Conservation (phyloP, 352 stramenopile species). For the Globisporangium mamillatum region DNA sequence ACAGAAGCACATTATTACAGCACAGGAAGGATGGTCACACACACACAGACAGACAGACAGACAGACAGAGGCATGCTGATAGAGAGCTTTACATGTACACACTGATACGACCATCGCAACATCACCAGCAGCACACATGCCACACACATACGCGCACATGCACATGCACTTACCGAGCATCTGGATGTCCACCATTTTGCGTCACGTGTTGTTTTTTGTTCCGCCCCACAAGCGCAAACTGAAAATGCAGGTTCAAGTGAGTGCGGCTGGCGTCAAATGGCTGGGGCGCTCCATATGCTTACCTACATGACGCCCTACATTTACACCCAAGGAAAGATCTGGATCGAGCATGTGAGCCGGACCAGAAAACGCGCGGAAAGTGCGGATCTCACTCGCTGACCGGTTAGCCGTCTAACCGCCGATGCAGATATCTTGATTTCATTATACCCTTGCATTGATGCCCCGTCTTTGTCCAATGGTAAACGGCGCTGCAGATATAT, state of each 20-base stretch:
- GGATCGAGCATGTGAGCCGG: not conserved
- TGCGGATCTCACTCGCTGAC: not conserved
- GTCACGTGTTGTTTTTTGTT: slow-evolving; percentile 1
- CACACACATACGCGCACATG: not conserved
- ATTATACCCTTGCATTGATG: not conserved
- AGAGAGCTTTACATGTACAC: not conserved
- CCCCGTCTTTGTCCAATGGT: no score
- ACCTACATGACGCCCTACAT: not conserved
- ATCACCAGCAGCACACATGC: not conserved
- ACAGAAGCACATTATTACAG: not conserved
- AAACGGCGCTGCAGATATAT: no score
- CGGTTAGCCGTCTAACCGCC: not conserved
- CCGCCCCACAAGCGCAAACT: not conserved
- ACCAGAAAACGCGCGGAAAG: slow-evolving; percentile 9
- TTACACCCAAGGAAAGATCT: not conserved
- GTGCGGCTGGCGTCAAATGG: not conserved
- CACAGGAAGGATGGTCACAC: not conserved
- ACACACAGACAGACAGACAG: not conserved
- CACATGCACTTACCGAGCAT: slow-evolving; percentile 22
- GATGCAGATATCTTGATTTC: not conserved
- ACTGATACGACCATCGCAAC: not conserved
- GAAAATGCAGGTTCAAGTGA: not conserved
- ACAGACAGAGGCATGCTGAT: not conserved
- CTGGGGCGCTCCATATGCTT: not conserved
- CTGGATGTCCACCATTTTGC: slow-evolving; percentile 32